Percentiles rank a stretch among this genome's conserved stretches.
Evolutionary conservation across 495 filamentous ascomycete genomes (phyloP).

Genomic region (Podospora pseudoanserina): DNA sequence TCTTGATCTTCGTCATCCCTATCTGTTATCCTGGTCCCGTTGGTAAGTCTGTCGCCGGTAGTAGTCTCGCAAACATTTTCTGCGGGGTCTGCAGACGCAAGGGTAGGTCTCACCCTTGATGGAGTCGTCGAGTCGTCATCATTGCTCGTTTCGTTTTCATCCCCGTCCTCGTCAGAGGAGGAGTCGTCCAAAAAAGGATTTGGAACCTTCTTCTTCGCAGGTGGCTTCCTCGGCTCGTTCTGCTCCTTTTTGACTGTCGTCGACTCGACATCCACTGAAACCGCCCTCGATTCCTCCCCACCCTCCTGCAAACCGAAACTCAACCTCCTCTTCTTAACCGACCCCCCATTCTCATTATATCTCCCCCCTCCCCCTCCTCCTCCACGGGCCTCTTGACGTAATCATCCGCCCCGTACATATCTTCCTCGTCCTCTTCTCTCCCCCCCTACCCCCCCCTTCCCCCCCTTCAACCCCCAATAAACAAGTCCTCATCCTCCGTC

Average conservation of each 20-base stretch:
- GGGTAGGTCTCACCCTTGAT: slow-evolving; percentile 21
- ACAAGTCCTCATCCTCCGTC: slow-evolving; percentile 45
- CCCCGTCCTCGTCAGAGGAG: slow-evolving; percentile 11
- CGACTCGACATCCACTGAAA: neutral
- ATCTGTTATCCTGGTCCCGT: slow-evolving; percentile 14
- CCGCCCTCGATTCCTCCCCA: neutral
- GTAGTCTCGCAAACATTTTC: neutral
- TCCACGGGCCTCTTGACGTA: slow-evolving; percentile 22
- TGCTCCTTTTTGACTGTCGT: neutral
- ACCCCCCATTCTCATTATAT: slow-evolving; percentile 49
- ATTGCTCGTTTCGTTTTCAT: slow-evolving; percentile 15
- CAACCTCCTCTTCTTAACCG: slow-evolving; percentile 46
- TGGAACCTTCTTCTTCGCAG: slow-evolving; percentile 7
- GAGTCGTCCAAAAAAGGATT: slow-evolving; percentile 36
- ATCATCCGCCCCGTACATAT: slow-evolving; percentile 7
- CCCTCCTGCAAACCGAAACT: slow-evolving; percentile 5
- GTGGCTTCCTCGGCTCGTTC: neutral
- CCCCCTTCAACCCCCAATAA: slow-evolving; percentile 18
- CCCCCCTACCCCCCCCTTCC: neutral
- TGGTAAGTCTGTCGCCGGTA: slow-evolving; percentile 20
- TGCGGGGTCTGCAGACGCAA: neutral
- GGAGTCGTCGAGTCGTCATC: slow-evolving; percentile 10
- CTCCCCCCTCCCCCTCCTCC: slow-evolving; percentile 32
- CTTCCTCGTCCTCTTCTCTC: slow-evolving; percentile 13
- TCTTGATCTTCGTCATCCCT: neutral